Percentiles rank a stretch among this genome's conserved stretches.
These are phyloP conservation scores for Globisporangium nodosum DNA, from an alignment of 352 stramenopile genomes.

Conservation along the genomic window DNA sequence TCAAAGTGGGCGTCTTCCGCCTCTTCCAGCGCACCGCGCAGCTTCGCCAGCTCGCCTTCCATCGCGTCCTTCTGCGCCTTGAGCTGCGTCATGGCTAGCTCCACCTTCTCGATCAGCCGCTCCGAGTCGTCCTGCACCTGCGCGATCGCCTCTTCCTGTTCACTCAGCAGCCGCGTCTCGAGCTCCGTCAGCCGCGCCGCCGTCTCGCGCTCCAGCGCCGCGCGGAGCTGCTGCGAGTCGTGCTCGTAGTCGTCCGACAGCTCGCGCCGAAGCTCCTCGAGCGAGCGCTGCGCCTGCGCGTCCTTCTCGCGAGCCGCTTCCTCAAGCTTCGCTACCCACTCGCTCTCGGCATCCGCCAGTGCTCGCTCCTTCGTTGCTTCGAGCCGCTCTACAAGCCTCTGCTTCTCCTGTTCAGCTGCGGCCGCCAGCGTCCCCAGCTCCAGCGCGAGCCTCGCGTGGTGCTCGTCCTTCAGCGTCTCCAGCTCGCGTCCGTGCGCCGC, in stretches of 20 bases:
- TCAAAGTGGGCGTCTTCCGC: conserved; percentile 75
- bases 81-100: conserved; percentile 59
- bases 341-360: conserved; percentile 14
- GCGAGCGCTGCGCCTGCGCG: conserved; percentile 10
- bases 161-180: conserved; percentile 32
- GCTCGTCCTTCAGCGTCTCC: not conserved
- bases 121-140: conserved; percentile 80
- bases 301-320: conserved; percentile 4
- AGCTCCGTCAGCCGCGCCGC: conserved; percentile 35
- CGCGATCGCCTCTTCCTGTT: conserved; percentile 70
- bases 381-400: conserved; percentile 6
- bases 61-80: conserved; percentile 71
- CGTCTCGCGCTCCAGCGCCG: conserved; percentile 24
- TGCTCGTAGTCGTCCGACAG: conserved; percentile 18
- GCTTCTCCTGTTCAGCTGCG: conserved; percentile 15
- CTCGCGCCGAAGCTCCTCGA: conserved; percentile 15
- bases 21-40: conserved; percentile 58
- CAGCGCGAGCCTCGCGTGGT: conserved; percentile 11
- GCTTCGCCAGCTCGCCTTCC: conserved; percentile 41
- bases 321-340: conserved; percentile 21
- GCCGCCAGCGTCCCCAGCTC: conserved; percentile 11
- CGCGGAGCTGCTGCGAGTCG: conserved; percentile 23
- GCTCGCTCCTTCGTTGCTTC: conserved; percentile 11
- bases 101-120: conserved; percentile 70
- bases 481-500: not conserved